Base-by-base conservation (phyloP, 768 basidiomycete species). In the Hypholoma fasciculare region DNA sequence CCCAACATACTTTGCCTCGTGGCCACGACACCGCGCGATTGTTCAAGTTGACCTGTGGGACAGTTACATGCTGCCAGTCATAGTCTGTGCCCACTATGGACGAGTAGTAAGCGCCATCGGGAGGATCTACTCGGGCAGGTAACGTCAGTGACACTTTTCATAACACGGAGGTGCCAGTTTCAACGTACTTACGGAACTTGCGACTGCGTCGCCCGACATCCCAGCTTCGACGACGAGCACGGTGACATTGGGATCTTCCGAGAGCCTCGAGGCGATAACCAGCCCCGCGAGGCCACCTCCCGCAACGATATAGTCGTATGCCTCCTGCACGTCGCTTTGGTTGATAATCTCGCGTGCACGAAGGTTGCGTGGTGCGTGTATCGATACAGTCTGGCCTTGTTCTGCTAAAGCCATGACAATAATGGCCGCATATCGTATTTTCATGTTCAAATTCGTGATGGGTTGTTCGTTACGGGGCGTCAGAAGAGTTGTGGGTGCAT, bases 21-120 rank as follows among this genome's bases (percentile, higher is more conserved):
- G 85, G 81, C 84, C 84, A 86, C 5, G 70, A 48, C n/a, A 82
- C 58, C 13, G 52, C 62, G 19, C 80, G 74, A 62, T 78, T 76
- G 57, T 67, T 70, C 11, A 78, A 67, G 49, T 75, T 69, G 1
- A 73, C 52, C 64, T 85, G 83, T 0, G 76, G 67, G 8, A 72
- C 72, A 19, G 79, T 81, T 17, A 63, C 62, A 69, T 78, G 80
- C 43, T 71, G 63, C 82, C 83, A 85, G 65, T 84, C 81, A 70
- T 82, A 79, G 7, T 74, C 66, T 0, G 79, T 71, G 50, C 74
- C 73, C 36, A 78, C 69, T 34, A 82, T 74, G 3, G 78, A 78
- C 34, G 71, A 63, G 64, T 78, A 82, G 59, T 79, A 84, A 1
- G 82, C 75, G 36, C 77, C 73, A n/a, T 70, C 74, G 17, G 82